Base-by-base conservation (phyloP, 2,329 filamentous ascomycete genomes). In the Pleomassaria siparia region DNA sequence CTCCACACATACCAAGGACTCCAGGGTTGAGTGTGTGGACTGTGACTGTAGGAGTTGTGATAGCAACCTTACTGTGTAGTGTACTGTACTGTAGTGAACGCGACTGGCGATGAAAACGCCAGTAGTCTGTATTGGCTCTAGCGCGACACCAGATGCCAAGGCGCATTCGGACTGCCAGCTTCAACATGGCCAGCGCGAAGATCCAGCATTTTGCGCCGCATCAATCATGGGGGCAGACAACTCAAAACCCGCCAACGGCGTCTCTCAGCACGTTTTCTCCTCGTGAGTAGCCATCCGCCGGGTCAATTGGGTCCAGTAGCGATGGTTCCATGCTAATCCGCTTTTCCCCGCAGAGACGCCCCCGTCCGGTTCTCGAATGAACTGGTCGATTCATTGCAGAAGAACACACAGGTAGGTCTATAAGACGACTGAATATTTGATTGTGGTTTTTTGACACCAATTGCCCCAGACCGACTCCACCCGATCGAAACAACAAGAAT, bases 301-400 rank as follows among this genome's bases (percentile, higher is more conserved):
- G 8, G 2, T 37, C 63, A 69, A 66, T 68, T 62, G 60, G 43
- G 16, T 18, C 13, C 18, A 33, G 46, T 39, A 40, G 47, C 32
- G 26, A 39, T 33, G 57, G 50, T 37, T 21, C 46, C 35, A 33
- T 49, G 52, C 62, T 60, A 48, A 67, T 57, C 58, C 73, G 67
- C 54, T 66, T 65, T 71, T 58, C 44, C 56, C 54, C 52, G 54
- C 63, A 85, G 81, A 64, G 77, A 83, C 58, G 77, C 81, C 33
- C 83, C 84, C 51, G 79, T 87, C 54, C 78, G 80, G 59, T 86
- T 95, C 72, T 95, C 91, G 58, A 85, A 89, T 66, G 85, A 88
- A 67, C 79, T 96, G 64, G 80, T 95, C 63, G 86, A 95, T 64
- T 84, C 86, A 51, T 80, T 97, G 52, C 89, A 96, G 72, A 82